Evolutionary conservation across 2,329 filamentous ascomycete species (phyloP).

Genomic region (Cytospora leucostoma): DNA sequence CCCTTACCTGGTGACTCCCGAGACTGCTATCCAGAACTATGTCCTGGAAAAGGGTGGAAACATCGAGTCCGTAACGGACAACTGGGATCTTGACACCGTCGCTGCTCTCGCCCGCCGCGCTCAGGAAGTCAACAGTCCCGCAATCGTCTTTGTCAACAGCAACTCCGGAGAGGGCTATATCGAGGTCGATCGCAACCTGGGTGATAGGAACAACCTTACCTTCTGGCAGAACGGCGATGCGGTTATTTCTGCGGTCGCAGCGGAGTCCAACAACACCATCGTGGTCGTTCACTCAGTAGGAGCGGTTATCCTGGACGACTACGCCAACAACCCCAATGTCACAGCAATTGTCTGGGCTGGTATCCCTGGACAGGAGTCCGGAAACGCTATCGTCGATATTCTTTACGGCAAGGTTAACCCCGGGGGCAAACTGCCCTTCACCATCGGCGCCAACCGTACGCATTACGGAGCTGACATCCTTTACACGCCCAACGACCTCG

Average conservation of each 20-base stretch:
- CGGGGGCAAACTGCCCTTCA: constrained; percentile 80
- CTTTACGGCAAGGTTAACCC: constrained; percentile 51
- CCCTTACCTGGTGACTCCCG: constrained; percentile 76
- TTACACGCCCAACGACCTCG: constrained; percentile 44
- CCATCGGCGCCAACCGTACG: constrained; percentile 67
- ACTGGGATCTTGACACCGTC: constrained; percentile 52
- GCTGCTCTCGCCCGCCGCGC: constrained; percentile 39
- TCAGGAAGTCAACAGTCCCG: constrained; percentile 66
- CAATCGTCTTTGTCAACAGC: constrained; percentile 80
- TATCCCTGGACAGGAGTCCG: constrained; percentile 57
- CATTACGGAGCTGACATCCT: constrained; percentile 76
- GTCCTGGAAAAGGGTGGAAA: constrained; percentile 60
- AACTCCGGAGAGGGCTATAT: constrained; percentile 79
- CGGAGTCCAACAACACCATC: constrained; percentile 55
- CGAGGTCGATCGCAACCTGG: constrained; percentile 61
- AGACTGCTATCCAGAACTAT: constrained; percentile 52
- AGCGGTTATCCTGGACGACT: constrained; percentile 64
- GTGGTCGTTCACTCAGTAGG: constrained; percentile 58
- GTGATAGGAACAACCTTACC: constrained; percentile 75
- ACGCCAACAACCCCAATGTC: constrained; percentile 58
- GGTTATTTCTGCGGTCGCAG: constrained; percentile 70
- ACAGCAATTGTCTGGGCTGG: constrained; percentile 57
- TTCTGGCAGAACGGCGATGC: constrained; percentile 75
- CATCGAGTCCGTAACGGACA: constrained; percentile 51
- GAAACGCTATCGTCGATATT: constrained; percentile 48